Base-by-base conservation (phyloP, 176 grass and related monocot species). In the Oryza officinalis region DNA sequence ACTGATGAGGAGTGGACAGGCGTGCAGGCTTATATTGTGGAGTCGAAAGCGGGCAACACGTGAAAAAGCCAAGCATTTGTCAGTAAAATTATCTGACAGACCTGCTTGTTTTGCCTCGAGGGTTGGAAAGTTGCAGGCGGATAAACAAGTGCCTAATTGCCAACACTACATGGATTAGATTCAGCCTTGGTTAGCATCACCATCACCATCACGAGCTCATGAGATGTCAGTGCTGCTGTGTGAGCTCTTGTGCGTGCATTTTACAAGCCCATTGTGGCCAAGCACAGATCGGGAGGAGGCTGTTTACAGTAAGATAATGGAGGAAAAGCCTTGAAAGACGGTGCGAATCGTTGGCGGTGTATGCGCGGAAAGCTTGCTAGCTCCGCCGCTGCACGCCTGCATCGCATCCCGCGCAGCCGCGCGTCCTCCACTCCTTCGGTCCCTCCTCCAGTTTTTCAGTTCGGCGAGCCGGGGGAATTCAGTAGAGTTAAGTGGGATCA, bases 261-360 rank as follows among this genome's bases (percentile, higher is more conserved):
- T 66, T 5, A 23, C 8, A 57, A 20, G 52, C 18, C 52, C 52
- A 57, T 57, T 57, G 85, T 86, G 61, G 22, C 37, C 68, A 35
- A 85, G 87, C 49, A 27, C 15, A 22, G 31, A 13, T 64, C 38
- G n/a, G 8, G 37, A 74, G 8, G 22, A 61, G n/a, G 57, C 57
- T 23, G 57, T 11, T 23, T 25, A 9, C 37, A 76, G 37, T 71
- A 72, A 37, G 81, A 85, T 76, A 85, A 64, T 49, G 30, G 1
- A 20, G 15, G 13, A 40, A 50, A 50, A 41, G 45, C 67, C 69
- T 88, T 32, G 86, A 91, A 90, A 86, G 77, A 49, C 76, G 91
- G 67, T 75, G 67, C 67, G 74, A 83, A 94, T 88, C 92, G 88
- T 91, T 89, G 82, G 80, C 52, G 64, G 82, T 37, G 40, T 71